These are phyloP conservation scores for Amaranthus palmeri DNA, from an alignment of 148 eudicot species.

Conservation along the genomic window DNA sequence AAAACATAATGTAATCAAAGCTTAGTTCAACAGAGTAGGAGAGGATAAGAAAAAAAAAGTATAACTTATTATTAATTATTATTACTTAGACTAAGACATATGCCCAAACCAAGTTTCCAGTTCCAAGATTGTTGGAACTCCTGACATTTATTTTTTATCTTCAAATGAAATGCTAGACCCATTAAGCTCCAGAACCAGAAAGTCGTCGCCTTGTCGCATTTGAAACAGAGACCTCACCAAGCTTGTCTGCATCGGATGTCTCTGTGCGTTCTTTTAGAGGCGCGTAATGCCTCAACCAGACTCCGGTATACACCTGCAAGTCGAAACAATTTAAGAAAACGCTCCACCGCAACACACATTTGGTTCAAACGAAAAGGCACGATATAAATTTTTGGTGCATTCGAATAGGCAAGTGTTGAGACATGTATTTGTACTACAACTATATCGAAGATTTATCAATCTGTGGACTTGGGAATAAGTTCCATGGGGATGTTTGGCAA, in stretches of 20 bases:
- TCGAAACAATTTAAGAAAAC: background rate
- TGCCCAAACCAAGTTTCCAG: background rate
- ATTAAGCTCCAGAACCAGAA: constrained; percentile 64
- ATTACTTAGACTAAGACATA: background rate
- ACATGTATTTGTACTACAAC: background rate
- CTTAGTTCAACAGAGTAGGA: background rate
- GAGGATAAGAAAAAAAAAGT: too few species aligned
- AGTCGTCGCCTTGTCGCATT: constrained; percentile 85
- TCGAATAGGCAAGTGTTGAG: background rate
- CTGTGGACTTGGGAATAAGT: too few species aligned
- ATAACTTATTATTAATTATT: too few species aligned
- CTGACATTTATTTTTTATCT: background rate
- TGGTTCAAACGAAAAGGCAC: background rate
- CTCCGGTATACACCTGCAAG: constrained; percentile 79
- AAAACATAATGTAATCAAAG: background rate
- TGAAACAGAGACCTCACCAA: constrained; percentile 74
- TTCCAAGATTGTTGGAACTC: background rate
- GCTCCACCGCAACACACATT: background rate
- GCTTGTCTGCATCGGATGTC: constrained; percentile 41
- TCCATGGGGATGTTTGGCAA: too few species aligned
- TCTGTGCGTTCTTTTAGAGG: constrained; percentile 55
- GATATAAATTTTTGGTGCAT: background rate
- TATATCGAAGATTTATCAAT: too few species aligned
- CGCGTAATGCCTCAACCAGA: constrained; percentile 67
- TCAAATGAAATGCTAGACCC: background rate